A percentile compares a stretch with the other conserved stretches of the same genome.
Evolutionary conservation across 176 grass and related monocot genomes (phyloP).

Genomic region (Oryza glaberrima): DNA sequence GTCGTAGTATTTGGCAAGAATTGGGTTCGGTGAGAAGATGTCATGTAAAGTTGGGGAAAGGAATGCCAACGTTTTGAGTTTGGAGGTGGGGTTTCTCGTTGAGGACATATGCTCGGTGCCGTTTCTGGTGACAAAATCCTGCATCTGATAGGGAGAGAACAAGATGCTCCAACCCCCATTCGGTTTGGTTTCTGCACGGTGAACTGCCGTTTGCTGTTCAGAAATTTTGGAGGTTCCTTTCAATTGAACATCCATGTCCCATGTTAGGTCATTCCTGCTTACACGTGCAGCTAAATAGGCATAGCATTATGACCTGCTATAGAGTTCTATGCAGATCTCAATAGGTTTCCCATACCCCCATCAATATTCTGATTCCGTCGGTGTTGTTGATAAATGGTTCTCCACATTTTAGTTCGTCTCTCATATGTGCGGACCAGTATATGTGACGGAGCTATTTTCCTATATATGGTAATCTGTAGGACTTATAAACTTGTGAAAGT

Average conservation of each 20-base stretch:
- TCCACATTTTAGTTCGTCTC: not conserved
- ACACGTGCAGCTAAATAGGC: too few species aligned
- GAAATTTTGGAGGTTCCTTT: not conserved
- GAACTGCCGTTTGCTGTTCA: not conserved
- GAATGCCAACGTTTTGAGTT: not conserved
- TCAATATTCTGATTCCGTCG: not conserved
- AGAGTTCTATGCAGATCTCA: not conserved
- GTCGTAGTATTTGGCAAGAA: not conserved
- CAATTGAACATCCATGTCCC: not conserved
- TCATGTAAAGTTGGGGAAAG: not conserved
- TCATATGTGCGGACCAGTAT: not conserved
- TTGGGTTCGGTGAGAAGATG: not conserved
- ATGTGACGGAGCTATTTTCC: not conserved
- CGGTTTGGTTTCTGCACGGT: not conserved
- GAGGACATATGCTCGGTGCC: not conserved
- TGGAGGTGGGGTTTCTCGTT: not conserved
- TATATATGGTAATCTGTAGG: not conserved
- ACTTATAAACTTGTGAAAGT: not conserved
- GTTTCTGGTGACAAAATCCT: not conserved
- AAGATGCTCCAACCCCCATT: not conserved
- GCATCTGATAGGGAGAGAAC: not conserved
- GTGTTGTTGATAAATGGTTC: not conserved
- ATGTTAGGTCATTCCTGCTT: not conserved
- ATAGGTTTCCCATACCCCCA: not conserved
- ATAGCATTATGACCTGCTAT: not conserved